phyloP scores from a whole-genome alignment of 202 grass and related monocot genomes.

The Setaria viridis region DNA sequence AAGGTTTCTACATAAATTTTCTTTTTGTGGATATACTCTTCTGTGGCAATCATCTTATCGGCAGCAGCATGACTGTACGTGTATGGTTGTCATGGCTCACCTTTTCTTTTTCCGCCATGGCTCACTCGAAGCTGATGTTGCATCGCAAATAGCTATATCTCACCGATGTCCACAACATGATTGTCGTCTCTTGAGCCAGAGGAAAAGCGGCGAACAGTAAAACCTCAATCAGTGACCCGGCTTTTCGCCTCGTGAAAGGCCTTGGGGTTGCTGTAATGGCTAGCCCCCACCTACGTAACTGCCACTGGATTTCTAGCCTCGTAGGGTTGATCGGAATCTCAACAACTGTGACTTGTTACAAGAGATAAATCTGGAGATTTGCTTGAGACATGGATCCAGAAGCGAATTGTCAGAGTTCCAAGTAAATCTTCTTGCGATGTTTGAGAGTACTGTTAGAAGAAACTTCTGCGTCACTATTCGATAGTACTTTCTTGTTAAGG shows the following conservation, averaged over 20 bases:
- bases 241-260: constrained; percentile 44
- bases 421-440: not conserved
- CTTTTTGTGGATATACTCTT: not conserved
- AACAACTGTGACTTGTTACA: not conserved
- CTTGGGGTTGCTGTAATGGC: not conserved
- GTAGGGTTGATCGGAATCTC: constrained; percentile 37
- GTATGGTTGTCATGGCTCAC: not conserved
- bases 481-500: not conserved
- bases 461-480: not conserved
- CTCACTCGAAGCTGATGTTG: not conserved
- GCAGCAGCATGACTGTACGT: not conserved
- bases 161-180: not conserved
- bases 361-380: not conserved
- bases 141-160: constrained; percentile 9
- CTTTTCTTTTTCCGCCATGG: not conserved
- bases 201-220: not conserved
- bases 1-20: not conserved
- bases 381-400: not conserved
- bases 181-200: constrained; percentile 38
- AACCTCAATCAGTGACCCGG: constrained; percentile 27
- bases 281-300: constrained; percentile 25
- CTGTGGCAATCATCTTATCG: not conserved
- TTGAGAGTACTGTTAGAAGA: not conserved
- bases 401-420: not conserved
- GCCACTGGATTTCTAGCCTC: not conserved